A percentile compares a stretch with the other conserved stretches of the same genome.
Evolutionary conservation across 768 basidiomycete species (phyloP).

Genomic region (Lepiota brunneoincarnata): DNA sequence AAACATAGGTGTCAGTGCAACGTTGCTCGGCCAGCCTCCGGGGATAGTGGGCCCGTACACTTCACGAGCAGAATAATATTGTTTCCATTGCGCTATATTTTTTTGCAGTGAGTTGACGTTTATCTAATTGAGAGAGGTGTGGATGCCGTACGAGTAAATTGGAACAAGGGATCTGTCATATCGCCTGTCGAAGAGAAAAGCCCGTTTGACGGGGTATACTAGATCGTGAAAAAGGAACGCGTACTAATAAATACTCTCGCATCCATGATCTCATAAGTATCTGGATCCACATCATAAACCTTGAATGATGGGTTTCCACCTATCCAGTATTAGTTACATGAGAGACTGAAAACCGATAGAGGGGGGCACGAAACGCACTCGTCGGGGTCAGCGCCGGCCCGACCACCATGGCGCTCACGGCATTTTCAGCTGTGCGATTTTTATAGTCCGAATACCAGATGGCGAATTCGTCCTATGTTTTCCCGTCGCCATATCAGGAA

Average conservation of each 20-base stretch:
- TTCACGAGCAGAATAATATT: slow-evolving; percentile 55
- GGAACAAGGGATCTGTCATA: slow-evolving; percentile 40
- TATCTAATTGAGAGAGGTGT: neutral
- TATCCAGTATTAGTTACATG: too few relatives aligned
- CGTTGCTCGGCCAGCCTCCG: slow-evolving; percentile 32
- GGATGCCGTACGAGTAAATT: slow-evolving; percentile 38
- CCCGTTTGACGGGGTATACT: neutral
- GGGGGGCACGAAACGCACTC: slow-evolving; percentile 42
- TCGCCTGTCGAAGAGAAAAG: slow-evolving; percentile 28
- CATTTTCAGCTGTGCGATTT: slow-evolving; percentile 40
- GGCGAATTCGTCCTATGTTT: slow-evolving; percentile 46
- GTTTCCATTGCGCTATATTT: slow-evolving; percentile 43
- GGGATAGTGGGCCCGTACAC: slow-evolving; percentile 43
- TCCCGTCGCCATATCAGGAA: too few relatives aligned
- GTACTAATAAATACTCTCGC: slow-evolving; percentile 45
- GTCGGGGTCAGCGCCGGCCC: slow-evolving; percentile 58
- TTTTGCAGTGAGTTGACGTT: neutral
- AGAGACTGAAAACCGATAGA: too few relatives aligned
- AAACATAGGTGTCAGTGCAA: slow-evolving; percentile 48
- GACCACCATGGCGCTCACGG: slow-evolving; percentile 46
- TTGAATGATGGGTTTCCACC: slow-evolving; percentile 57
- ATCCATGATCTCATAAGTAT: slow-evolving; percentile 66
- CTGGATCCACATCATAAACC: slow-evolving; percentile 63
- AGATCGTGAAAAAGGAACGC: slow-evolving; percentile 14
- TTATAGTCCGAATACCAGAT: slow-evolving; percentile 56